Evolutionary conservation across 306 rosid species (phyloP), one percentile per base, ranked within the genome.

Genomic region (Inga laurina): DNA sequence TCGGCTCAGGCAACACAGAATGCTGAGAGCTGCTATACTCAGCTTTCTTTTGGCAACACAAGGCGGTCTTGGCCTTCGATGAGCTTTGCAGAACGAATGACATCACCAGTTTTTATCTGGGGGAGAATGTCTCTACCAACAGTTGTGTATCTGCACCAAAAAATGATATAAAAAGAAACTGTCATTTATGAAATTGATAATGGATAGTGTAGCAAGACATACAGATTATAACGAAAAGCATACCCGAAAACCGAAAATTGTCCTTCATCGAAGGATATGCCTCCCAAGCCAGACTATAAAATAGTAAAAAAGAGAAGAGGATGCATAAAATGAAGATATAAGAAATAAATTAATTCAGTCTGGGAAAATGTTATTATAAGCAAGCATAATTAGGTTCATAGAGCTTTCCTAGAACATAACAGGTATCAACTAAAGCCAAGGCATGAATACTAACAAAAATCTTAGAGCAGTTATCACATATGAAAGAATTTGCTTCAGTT

Each of bases 251-350:
- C 99, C 66, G 99, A 92, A 86, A 95, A 95, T 76, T 95, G 97
- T 19, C 99, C 99, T 88, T 95, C 99, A 64, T 93, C 99, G 78
- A 95, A 95, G n/a, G 98, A 95, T 81, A 95, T 85, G 73, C 99
- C 99, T 86, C 99, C 99, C 91, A 95, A 89, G 85, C 99, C 99
- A 71, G 99, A 90, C 98, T 95, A 85, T 41, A 84, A 70, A 21
- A 77, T 41, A 78, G 77, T 44, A 66, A 54, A 70, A 74, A 44
- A 61, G 21, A 12, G 30, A 75, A 64, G 57, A 61, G 8, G 27
- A 69, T 41, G 22, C 12, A 18, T 37, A 10, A 27, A 70, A 70
- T 19, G 35, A 37, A 81, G 37, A 81, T 11, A 81, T 9, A 62
- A 69, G 68, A 52, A 77, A 7, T 27, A 18, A 77, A 39, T 30